A percentile compares a stretch with the other conserved stretches of the same genome.
Conservation (phyloP, 1,284 basidiomycete genomes). For the Pseudozyma tsukubaensis region DNA sequence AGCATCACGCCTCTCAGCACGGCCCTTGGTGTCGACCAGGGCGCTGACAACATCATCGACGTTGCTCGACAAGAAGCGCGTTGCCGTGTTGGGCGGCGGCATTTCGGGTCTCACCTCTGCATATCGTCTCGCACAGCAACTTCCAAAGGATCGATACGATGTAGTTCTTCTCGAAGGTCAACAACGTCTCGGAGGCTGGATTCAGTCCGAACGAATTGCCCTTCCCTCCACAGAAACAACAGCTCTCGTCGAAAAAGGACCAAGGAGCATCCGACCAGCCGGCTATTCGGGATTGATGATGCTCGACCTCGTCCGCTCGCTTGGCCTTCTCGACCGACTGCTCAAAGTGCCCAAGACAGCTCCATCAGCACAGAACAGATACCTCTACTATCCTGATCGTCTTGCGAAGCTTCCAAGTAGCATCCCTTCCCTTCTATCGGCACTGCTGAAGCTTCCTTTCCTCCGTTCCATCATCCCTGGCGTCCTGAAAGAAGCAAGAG, state of each 20-base stretch:
- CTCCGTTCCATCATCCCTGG: slow-evolving; percentile 47
- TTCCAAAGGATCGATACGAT: slow-evolving; percentile 71
- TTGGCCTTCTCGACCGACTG: slow-evolving; percentile 75
- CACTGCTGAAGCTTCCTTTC: slow-evolving; percentile 58
- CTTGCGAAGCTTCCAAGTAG: slow-evolving; percentile 72
- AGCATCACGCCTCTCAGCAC: slow-evolving; percentile 16
- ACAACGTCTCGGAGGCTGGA: slow-evolving; percentile 83
- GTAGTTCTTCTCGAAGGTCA: slow-evolving; percentile 80
- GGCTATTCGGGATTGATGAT: slow-evolving; percentile 69
- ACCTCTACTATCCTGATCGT: slow-evolving; percentile 75
- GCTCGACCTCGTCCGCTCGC: slow-evolving; percentile 81
- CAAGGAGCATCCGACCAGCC: slow-evolving; percentile 61
- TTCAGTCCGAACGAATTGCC: slow-evolving; percentile 75
- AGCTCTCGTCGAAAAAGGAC: slow-evolving; percentile 62
- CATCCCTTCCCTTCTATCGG: slow-evolving; percentile 69
- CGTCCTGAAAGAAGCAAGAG: slow-evolving; percentile 74
- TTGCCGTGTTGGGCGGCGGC: slow-evolving; percentile 81
- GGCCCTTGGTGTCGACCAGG: not conserved
- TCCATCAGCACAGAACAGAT: slow-evolving; percentile 80
- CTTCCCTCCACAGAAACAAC: slow-evolving; percentile 22
- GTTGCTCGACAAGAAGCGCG: slow-evolving; percentile 33
- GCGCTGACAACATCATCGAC: slow-evolving; percentile 16
- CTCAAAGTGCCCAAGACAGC: slow-evolving; percentile 77
- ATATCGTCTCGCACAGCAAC: slow-evolving; percentile 78
- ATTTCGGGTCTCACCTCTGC: slow-evolving; percentile 84